These are phyloP conservation scores for Globisporangium camurandrum DNA, from an alignment of 352 stramenopile species.

Conservation along the genomic window DNA sequence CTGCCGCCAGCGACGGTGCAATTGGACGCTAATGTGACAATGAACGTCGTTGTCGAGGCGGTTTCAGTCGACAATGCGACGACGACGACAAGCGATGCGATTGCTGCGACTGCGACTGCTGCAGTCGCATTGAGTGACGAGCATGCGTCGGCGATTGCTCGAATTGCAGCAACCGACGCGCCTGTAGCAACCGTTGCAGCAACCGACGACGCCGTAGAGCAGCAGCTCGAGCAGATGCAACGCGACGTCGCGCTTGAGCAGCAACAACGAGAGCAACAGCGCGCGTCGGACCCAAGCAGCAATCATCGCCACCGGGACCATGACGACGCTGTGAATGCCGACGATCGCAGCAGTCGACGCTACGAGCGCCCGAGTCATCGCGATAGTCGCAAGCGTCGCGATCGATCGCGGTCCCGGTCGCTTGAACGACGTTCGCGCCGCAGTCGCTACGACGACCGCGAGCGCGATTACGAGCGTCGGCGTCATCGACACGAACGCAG, in stretches of 20 bases:
- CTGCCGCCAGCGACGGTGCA: too few species aligned
- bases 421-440: background rate
- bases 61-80: too few species aligned
- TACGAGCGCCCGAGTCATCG: background rate
- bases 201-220: background rate
- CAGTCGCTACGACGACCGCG: conserved; percentile 6
- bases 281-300: background rate
- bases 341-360: background rate
- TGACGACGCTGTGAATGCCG: background rate
- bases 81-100: too few species aligned
- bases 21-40: too few species aligned
- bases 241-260: background rate
- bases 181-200: background rate
- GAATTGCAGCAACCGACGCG: too few species aligned
- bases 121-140: too few species aligned
- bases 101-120: too few species aligned
- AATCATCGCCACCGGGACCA: conserved; percentile 9
- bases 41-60: too few species aligned
- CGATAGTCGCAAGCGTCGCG: background rate
- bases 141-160: too few species aligned
- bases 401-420: background rate
- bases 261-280: background rate
- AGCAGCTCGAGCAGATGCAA: background rate
- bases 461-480: conserved; percentile 13
- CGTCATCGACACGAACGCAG: conserved; percentile 3